Evolutionary conservation across 371 early-diverging fungal species (phyloP), one percentile per base, ranked within the genome.

Genomic region (Mucor plumbeus): DNA sequence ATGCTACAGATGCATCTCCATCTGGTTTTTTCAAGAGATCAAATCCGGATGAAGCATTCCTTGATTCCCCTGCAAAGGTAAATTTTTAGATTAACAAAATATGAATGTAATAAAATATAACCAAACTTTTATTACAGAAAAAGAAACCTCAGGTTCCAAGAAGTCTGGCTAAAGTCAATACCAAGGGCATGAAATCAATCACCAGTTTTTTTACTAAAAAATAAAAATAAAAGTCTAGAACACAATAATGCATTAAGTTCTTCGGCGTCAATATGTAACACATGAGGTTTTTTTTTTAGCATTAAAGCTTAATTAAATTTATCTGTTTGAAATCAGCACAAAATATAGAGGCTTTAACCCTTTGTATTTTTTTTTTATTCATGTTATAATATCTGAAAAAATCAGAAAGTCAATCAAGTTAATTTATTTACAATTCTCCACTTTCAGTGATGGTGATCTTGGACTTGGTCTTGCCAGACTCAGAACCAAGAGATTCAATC

Each of bases 401-500:
- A 13, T 26, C 13, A 5, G 13, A 6, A 9, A 13, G 4, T 10
- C 5, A 11, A 31, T 26, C 33, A 53, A 26, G 53, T 26, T 54
- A 9, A 8, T 7, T 19, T 59, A 43, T 74, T 78, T 81, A 81
- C 65, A 75, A 54, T 57, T 91, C 84, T 38, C 95, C 96, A 73
- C 85, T 89, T 48, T 89, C 72, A 15, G 68, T 81, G 57, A 94
- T 87, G 55, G 66, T 63, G 70, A 95, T 68, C 64, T 84, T 84
- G 35, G 59, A 67, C 34, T 67, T 65, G 73, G 91, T 71, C n/a
- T 64, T 74, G 67, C 95, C 92, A 55, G 74, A 68, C 15, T 68
- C 93, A 53, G 75, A 73, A 59, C 74, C 69, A 31, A 83, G 75
- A 10, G 39, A 14, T 80, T 95, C 97, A 65, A 97, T 84, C 64